Evolutionary conservation across 305 asterid species (phyloP).

Genomic region (Fraxinus nigra): DNA sequence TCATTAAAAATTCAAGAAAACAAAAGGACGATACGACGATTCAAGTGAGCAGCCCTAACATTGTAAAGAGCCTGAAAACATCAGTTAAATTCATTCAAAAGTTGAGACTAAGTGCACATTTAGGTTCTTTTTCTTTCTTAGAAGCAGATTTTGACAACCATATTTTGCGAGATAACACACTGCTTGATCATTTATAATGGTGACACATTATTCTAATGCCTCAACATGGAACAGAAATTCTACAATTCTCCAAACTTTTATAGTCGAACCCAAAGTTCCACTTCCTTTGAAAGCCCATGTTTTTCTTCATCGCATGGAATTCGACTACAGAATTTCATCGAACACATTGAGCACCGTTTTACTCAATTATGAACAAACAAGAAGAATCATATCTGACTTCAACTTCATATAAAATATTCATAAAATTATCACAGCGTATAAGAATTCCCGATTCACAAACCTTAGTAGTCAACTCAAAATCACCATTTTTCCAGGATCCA

Average conservation of each 20-base stretch:
- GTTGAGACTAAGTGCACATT: background rate
- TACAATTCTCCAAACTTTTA: background rate
- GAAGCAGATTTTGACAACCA: background rate
- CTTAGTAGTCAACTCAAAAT: constrained; percentile 54
- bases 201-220: background rate
- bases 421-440: background rate
- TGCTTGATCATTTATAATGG: background rate
- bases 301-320: background rate
- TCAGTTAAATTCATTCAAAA: background rate
- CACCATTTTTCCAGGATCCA: constrained; percentile 51
- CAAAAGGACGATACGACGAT: background rate
- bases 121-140: background rate
- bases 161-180: background rate
- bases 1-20: background rate
- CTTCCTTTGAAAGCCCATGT: background rate
- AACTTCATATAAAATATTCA: background rate
- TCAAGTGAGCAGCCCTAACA: background rate
- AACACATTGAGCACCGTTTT: background rate
- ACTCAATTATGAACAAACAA: background rate
- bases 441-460: constrained; percentile 27
- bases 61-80: background rate
- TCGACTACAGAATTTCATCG: background rate
- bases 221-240: background rate
- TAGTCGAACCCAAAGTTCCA: background rate
- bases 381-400: background rate